Percentiles rank a stretch among this genome's conserved stretches.
Conservation (phyloP, 768 basidiomycete genomes). For the Collybia mongolica region DNA sequence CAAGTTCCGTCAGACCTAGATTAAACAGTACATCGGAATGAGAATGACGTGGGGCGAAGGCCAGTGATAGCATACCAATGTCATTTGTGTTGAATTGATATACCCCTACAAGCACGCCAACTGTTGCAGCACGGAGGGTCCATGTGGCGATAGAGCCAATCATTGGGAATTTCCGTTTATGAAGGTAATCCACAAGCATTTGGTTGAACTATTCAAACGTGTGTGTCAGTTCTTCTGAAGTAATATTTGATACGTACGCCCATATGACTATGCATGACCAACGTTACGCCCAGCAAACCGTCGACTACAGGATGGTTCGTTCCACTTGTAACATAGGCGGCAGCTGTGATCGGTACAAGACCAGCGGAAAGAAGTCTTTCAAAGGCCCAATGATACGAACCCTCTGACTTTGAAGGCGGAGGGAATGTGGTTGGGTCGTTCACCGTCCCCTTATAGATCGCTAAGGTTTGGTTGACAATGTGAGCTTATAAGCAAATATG, state of each 20-base stretch:
- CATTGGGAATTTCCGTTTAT: constrained; percentile 90
- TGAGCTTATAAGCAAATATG: not conserved
- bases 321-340: constrained; percentile 79
- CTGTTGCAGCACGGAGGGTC: constrained; percentile 74
- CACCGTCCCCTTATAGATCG: constrained; percentile 86
- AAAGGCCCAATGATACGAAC: constrained; percentile 92
- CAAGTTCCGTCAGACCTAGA: constrained; percentile 82
- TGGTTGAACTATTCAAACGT: constrained; percentile 71
- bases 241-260: constrained; percentile 56
- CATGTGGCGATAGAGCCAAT: constrained; percentile 71
- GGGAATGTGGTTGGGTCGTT: constrained; percentile 96
- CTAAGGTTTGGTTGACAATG: constrained; percentile 31
- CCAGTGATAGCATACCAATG: constrained; percentile 63
- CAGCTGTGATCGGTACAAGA: constrained; percentile 85
- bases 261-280: constrained; percentile 95
- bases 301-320: constrained; percentile 84
- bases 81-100: constrained; percentile 99
- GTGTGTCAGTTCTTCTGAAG: not conserved
- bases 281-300: constrained; percentile 80
- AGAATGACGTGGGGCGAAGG: not conserved
- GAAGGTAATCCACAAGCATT: constrained; percentile 84
- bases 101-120: constrained; percentile 82
- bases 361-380: constrained; percentile 88
- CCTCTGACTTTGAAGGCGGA: constrained; percentile 72
- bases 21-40: not conserved